Evolutionary conservation across 768 basidiomycete species (phyloP).

Genomic region (Termitomyces sp.): DNA sequence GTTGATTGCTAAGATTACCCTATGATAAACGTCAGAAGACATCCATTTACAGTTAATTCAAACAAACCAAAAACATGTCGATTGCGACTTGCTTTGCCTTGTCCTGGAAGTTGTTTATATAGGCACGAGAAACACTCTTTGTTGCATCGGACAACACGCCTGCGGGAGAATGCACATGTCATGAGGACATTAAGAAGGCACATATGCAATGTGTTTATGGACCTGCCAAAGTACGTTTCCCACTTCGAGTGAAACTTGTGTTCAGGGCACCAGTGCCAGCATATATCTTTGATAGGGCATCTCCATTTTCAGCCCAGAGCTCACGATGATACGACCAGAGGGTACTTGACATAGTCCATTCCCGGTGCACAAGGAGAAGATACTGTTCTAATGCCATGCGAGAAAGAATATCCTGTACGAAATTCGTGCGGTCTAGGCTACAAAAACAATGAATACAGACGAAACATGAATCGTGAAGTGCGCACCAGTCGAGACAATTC

Average conservation of each 20-base stretch:
- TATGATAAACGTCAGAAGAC: slow-evolving; percentile 26
- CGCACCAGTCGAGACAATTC: slow-evolving; percentile 92
- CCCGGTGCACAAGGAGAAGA: slow-evolving; percentile 67
- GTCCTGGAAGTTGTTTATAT: slow-evolving; percentile 98
- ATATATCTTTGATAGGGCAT: slow-evolving; percentile 89
- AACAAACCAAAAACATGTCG: slow-evolving; percentile 85
- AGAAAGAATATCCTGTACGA: slow-evolving; percentile 93
- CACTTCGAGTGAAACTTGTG: slow-evolving; percentile 91
- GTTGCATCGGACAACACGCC: slow-evolving; percentile 95
- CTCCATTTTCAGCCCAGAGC: slow-evolving; percentile 96
- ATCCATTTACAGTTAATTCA: background rate
- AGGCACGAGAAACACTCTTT: slow-evolving; percentile 92
- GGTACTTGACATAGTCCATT: slow-evolving; percentile 61
- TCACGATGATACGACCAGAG: slow-evolving; percentile 89
- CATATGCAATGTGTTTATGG: slow-evolving; percentile 12
- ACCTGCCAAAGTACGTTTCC: slow-evolving; percentile 91
- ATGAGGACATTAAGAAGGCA: background rate
- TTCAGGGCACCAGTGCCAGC: slow-evolving; percentile 92
- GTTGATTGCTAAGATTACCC: slow-evolving; percentile 91
- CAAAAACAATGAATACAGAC: slow-evolving; percentile 4
- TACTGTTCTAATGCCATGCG: slow-evolving; percentile 78
- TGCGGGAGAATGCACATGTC: slow-evolving; percentile 14
- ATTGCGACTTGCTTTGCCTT: slow-evolving; percentile 91
- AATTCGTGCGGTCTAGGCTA: slow-evolving; percentile 96
- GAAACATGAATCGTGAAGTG: background rate